Evolutionary conservation across 2,329 filamentous ascomycete species (phyloP).

Genomic region (Scedosporium boydii): DNA sequence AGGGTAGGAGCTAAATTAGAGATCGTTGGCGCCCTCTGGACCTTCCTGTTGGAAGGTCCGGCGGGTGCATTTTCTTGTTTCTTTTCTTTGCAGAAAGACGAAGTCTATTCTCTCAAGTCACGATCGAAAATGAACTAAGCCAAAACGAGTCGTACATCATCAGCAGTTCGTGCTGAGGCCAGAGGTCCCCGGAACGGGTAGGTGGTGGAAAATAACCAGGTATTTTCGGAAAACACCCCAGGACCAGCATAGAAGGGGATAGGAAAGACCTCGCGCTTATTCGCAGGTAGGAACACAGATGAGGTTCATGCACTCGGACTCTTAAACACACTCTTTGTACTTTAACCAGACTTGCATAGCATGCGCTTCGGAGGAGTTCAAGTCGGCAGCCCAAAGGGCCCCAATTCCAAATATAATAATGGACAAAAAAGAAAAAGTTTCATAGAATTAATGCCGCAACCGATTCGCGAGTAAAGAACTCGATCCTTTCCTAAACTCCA

Average conservation of each 20-base stretch:
- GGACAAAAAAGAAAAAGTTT: neutral
- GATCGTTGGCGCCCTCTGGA: neutral
- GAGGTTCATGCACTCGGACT: too few relatives aligned
- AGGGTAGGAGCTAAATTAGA: conserved; percentile 2
- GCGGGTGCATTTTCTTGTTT: neutral
- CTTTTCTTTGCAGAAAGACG: neutral
- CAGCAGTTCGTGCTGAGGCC: too few relatives aligned
- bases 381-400: neutral
- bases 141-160: neutral
- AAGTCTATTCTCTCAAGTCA: neutral
- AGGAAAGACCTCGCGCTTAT: neutral
- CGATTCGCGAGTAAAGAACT: too few relatives aligned
- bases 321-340: neutral
- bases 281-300: too few relatives aligned
- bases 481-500: too few relatives aligned
- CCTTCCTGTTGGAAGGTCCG: neutral
- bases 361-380: neutral
- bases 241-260: neutral
- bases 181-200: neutral
- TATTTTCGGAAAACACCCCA: neutral
- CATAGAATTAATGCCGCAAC: neutral
- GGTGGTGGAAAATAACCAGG: neutral
- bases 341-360: neutral
- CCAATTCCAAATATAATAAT: neutral
- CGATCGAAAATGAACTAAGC: neutral